phyloP scores from a whole-genome alignment of 495 filamentous ascomycete species.

The Xylaria telfairii region DNA sequence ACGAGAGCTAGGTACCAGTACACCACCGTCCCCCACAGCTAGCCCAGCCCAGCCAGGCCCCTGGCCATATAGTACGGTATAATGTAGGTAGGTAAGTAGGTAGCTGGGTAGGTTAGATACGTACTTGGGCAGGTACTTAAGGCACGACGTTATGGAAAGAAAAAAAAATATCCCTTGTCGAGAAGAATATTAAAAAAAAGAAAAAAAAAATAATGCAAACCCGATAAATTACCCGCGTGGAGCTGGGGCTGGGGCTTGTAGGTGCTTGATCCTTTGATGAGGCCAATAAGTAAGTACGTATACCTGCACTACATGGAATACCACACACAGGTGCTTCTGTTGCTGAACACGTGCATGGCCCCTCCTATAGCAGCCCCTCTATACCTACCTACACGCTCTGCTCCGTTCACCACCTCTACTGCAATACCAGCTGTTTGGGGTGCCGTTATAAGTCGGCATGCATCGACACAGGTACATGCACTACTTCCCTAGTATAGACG shows the following conservation, averaged over 20 bases:
- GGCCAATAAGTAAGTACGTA: not conserved
- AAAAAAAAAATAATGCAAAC: not conserved
- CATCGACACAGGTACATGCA: not conserved
- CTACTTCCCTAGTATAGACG: not conserved
- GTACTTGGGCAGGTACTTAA: not conserved
- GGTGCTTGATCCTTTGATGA: not conserved
- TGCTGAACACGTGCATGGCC: slow-evolving; percentile 16
- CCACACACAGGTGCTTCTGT: not conserved
- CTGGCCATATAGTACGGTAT: too few relatives aligned
- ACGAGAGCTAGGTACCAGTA: slow-evolving; percentile 10
- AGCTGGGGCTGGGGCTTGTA: slow-evolving; percentile 16
- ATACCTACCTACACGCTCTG: too few relatives aligned
- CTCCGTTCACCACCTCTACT: too few relatives aligned
- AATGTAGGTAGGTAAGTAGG: too few relatives aligned
- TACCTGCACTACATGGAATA: not conserved
- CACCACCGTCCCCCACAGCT: not conserved
- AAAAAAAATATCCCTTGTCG: not conserved
- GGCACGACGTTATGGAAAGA: not conserved
- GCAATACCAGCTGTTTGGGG: not conserved
- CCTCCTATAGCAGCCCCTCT: slow-evolving; percentile 8
- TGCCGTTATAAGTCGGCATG: slow-evolving; percentile 11
- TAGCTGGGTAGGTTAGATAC: not conserved
- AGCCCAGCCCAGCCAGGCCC: not conserved
- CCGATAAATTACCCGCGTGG: slow-evolving; percentile 15
- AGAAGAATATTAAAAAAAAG: not conserved